Conservation (phyloP, 495 filamentous ascomycete species). For the Cetradonia linearis region DNA sequence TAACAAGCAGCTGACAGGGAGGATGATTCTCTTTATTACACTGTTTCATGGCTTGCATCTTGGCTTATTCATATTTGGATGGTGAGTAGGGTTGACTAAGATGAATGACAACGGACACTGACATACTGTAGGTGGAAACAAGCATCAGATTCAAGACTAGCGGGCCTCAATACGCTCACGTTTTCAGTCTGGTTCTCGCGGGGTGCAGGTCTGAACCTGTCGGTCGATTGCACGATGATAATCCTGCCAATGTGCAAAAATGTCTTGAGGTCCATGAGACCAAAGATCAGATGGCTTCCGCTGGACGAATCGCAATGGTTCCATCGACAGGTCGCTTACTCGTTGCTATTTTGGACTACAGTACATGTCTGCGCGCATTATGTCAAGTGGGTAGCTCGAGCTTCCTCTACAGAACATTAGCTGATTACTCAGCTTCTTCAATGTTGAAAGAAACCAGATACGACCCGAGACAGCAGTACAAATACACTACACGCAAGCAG, state of each 20-base stretch:
- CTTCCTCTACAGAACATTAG: conserved; percentile 4
- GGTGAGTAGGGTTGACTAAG: conserved; percentile 44
- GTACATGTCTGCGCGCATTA: conserved; percentile 77
- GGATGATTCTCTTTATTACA: conserved; percentile 69
- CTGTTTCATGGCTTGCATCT: conserved; percentile 80
- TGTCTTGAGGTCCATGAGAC: conserved; percentile 68
- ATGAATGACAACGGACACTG: background rate
- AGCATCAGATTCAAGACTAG: conserved; percentile 50
- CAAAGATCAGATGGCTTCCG: conserved; percentile 78
- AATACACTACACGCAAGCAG: conserved; percentile 83
- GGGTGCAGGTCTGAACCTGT: conserved; percentile 76
- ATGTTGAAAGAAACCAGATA: conserved; percentile 79
- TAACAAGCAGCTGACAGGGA: conserved; percentile 43
- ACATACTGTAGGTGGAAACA: conserved; percentile 61
- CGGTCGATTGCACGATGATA: conserved; percentile 78
- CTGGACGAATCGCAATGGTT: conserved; percentile 96
- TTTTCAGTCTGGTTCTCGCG: conserved; percentile 95
- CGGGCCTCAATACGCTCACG: conserved; percentile 65
- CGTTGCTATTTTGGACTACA: conserved; percentile 70
- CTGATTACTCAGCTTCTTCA: conserved; percentile 68
- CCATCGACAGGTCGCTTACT: conserved; percentile 89
- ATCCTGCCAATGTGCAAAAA: conserved; percentile 92
- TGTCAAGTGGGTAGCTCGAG: conserved; percentile 64
- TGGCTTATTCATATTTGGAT: conserved; percentile 75
- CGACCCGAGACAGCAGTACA: conserved; percentile 73